Evolutionary conservation across 2,329 filamentous ascomycete genomes (phyloP).

Genomic region (Colletotrichum sansevieriae): DNA sequence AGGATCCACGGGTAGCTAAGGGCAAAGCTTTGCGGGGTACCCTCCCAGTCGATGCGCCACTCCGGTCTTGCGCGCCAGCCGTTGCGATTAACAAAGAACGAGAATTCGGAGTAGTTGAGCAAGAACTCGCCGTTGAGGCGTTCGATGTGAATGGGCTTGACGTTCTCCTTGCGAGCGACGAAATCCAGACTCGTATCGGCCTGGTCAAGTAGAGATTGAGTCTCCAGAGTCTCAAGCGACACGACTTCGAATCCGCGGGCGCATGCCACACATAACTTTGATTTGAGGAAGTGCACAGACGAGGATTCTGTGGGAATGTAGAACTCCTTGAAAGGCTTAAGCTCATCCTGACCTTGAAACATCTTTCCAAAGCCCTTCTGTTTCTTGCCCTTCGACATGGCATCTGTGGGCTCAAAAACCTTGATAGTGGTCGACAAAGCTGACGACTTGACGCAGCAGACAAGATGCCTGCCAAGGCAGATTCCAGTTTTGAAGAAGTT

Average conservation of each 20-base stretch:
- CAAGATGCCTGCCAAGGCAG: conserved; percentile 91
- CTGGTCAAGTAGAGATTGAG: conserved; percentile 95
- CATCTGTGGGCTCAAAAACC: conserved; percentile 98
- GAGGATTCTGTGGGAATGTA: conserved; percentile 99
- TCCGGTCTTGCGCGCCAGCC: conserved; percentile 96
- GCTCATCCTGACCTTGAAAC: conserved; percentile 94
- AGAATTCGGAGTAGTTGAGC: conserved; percentile 98
- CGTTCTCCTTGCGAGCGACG: conserved; percentile 91
- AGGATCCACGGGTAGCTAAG: conserved; percentile 97
- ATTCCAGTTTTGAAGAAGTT: conserved; percentile 99
- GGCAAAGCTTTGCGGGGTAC: conserved; percentile 90
- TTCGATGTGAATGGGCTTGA: conserved; percentile 96
- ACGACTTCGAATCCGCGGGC: conserved; percentile 97
- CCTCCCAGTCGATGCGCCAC: conserved; percentile 98
- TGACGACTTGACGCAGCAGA: conserved; percentile 96
- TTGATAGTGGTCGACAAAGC: conserved; percentile 96
- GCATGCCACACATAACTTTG: conserved; percentile 96
- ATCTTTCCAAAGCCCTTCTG: conserved; percentile 96
- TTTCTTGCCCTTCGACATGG: conserved; percentile 92
- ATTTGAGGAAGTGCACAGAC: conserved; percentile 96
- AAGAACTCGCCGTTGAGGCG: conserved; percentile 97
- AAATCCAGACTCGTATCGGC: conserved; percentile 98
- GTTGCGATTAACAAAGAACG: conserved; percentile 98
- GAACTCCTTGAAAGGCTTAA: conserved; percentile 98
- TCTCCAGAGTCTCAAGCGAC: conserved; percentile 96